Percentiles rank a stretch among this genome's conserved stretches.
phyloP scores from a whole-genome alignment of 2,329 filamentous ascomycete genomes.

The Xylaria sp. region DNA sequence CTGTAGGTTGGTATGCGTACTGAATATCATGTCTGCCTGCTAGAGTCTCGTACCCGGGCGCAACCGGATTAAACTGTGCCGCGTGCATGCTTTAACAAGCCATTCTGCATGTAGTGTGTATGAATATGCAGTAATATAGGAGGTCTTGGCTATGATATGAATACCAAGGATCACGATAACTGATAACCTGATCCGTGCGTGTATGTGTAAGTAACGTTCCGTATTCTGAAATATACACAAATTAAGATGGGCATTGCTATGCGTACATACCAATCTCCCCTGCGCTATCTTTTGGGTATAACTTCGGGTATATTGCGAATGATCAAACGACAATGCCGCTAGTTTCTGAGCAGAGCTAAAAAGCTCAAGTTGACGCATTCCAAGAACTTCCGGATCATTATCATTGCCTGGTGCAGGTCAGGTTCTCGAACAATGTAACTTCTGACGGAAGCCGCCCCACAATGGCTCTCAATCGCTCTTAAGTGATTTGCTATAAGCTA shows the following conservation, averaged over 20 bases:
- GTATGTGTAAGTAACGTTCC: background rate
- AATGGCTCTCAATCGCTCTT: no score
- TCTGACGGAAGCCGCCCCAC: no score
- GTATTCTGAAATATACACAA: background rate
- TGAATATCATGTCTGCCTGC: background rate
- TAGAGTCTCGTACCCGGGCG: conserved; percentile 8
- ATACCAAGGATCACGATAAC: conserved; percentile 1
- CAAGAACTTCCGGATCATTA: no score
- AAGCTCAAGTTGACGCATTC: no score
- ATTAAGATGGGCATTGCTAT: background rate
- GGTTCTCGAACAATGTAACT: no score
- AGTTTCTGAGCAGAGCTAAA: background rate
- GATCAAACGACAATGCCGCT: no score
- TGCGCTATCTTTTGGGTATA: background rate
- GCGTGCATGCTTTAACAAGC: conserved; percentile 5
- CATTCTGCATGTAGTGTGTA: conserved; percentile 1
- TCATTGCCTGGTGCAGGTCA: no score
- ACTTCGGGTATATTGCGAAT: background rate
- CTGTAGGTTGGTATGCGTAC: background rate
- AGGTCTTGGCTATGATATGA: conserved; percentile 6
- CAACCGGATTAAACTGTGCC: conserved; percentile 22
- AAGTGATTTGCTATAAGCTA: no score
- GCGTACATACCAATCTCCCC: background rate
- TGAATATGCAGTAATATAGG: background rate
- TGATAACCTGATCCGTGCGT: background rate